Base-by-base conservation (phyloP, 371 early-diverging fungal genomes). In the Parasitella parasitica region DNA sequence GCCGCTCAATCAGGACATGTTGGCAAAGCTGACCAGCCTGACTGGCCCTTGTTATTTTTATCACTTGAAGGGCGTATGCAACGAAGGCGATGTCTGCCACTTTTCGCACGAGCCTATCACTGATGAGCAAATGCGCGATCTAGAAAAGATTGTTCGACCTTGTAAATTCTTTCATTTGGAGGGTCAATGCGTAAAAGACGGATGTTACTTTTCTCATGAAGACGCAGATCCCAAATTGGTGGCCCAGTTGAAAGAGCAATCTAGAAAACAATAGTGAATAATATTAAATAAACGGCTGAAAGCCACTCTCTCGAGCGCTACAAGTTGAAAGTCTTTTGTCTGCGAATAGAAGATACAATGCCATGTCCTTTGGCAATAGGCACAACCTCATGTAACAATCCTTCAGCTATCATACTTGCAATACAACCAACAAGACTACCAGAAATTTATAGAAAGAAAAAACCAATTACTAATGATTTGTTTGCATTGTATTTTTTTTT, bases 1-100 rank as follows among this genome's bases (percentile, higher is more conserved):
- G 4, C 61, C 66, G 7, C 53, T 76, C 5, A 64, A 56, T 2
- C 26, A 46, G 4, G 59, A 57, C 1, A 7, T 30, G n/a, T 39
- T 58, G 8, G 15, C 16, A 6, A 50, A 62, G 13, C 57, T 78
- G 4, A 64, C 63, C 1, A 20, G 15, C 0, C 52, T 75, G 39
- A 75, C 73, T 7, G 73, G 71, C 0, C 70, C 70, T 2, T 78
- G 78, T 22, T 63, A 71, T 20, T 78, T 67, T 35, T 78, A 69
- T 27, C 70, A 70, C n/a, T 57, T 75, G 7, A 78, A 78, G 54
- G 78, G 78, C 0, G 73, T 56, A 20, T 78, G 78, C 39, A 73
- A 62, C 9, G 54, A 27, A 18, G 76, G 70, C 18, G 74, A 75
- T 24, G 18, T 22, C 4, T 78, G 78, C 13, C 28, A 61, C 1